phyloP scores from a whole-genome alignment of 345 rosid genomes.

The Reutealis trisperma region DNA sequence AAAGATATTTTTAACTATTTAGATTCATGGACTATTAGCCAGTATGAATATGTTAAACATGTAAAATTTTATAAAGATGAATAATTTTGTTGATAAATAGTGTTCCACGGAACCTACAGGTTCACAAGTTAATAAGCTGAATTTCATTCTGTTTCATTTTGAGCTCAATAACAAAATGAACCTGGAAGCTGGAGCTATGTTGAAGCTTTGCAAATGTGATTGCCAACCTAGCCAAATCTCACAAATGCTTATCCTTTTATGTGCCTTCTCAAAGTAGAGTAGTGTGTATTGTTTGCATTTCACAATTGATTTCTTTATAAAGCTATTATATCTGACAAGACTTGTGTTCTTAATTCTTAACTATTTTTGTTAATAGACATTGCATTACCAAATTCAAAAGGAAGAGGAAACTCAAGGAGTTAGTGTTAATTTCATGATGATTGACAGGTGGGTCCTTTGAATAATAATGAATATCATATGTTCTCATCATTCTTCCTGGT shows the following conservation, averaged over 20 bases:
- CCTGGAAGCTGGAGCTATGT: not conserved
- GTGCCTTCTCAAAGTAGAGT: not conserved
- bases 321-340: not conserved
- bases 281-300: not conserved
- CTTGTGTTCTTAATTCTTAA: not conserved
- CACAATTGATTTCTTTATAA: not conserved
- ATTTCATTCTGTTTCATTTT: not conserved
- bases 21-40: not conserved
- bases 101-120: not conserved
- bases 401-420: conserved; percentile 48
- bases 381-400: conserved; percentile 49
- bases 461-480: too few species aligned
- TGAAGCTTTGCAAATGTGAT: not conserved
- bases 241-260: not conserved
- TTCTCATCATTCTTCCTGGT: not conserved
- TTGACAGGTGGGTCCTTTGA: conserved; percentile 60
- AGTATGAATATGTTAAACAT: too few species aligned
- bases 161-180: not conserved
- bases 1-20: not conserved
- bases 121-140: not conserved
- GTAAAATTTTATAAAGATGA: not conserved
- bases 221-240: conserved; percentile 1
- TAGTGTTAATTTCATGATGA: conserved; percentile 55
- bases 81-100: not conserved
- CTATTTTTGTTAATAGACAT: conserved; percentile 46